phyloP scores from a whole-genome alignment of 2,329 filamentous ascomycete genomes.

The Ophiocordyceps robertsii region DNA sequence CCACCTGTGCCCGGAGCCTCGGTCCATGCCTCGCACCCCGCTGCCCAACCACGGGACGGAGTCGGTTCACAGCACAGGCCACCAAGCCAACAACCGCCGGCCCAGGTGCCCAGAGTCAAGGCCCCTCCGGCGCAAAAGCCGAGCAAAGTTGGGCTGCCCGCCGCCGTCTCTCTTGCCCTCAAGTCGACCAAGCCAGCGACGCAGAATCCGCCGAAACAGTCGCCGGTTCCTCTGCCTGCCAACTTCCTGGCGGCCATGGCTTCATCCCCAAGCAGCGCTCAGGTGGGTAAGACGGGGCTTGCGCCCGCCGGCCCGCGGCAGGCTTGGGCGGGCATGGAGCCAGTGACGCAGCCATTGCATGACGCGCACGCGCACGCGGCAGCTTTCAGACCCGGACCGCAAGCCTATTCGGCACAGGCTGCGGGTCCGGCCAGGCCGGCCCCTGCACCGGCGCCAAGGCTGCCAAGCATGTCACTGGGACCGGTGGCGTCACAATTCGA shows the following conservation, averaged over 20 bases:
- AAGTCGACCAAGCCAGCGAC: constrained; percentile 15
- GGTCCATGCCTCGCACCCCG: neutral
- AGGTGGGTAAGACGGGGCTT: neutral
- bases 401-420: neutral
- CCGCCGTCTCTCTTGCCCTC: constrained; percentile 9
- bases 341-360: neutral
- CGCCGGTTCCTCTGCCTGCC: constrained; percentile 29
- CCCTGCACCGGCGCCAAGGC: constrained; percentile 17
- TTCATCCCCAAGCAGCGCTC: constrained; percentile 10
- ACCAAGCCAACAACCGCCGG: neutral
- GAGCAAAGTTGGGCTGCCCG: constrained; percentile 19
- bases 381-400: neutral
- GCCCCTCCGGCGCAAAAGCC: constrained; percentile 11
- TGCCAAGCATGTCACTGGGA: constrained; percentile 5
- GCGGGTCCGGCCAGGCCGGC: constrained; percentile 7
- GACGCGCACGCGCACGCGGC: neutral
- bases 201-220: constrained; percentile 24
- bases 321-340: neutral
- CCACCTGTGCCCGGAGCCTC: constrained; percentile 1
- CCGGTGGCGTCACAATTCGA: neutral
- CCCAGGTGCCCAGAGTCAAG: constrained; percentile 11
- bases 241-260: constrained; percentile 28
- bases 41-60: neutral
- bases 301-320: neutral
- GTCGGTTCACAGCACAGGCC: neutral